Conservation (phyloP, 768 basidiomycete genomes). For the Xerocomus brunneocitrinus region DNA sequence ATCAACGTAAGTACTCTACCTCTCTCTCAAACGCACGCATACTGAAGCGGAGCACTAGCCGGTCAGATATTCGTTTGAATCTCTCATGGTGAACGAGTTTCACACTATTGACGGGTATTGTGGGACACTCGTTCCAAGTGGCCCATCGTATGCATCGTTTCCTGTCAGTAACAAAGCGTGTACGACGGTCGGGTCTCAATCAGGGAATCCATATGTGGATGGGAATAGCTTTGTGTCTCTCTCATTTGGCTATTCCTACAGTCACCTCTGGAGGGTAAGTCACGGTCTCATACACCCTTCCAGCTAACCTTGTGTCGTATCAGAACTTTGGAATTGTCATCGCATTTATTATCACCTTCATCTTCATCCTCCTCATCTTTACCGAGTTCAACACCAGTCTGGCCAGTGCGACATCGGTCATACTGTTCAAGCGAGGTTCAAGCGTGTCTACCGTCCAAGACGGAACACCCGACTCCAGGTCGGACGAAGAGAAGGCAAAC, state of each 20-base stretch:
- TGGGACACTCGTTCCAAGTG: constrained; percentile 54
- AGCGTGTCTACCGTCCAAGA: constrained; percentile 15
- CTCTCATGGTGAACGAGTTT: constrained; percentile 79
- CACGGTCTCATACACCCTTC: background rate
- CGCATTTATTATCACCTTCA: constrained; percentile 59
- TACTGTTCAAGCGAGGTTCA: constrained; percentile 64
- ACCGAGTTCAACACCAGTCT: constrained; percentile 48
- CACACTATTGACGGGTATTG: constrained; percentile 60
- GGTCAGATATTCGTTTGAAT: constrained; percentile 63
- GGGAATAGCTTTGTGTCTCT: constrained; percentile 55
- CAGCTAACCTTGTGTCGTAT: background rate
- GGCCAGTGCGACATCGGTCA: constrained; percentile 37
- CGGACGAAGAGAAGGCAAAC: constrained; percentile 25
- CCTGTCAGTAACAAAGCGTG: constrained; percentile 69
- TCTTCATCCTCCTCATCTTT: constrained; percentile 51
- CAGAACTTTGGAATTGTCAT: constrained; percentile 68
- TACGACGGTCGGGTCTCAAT: constrained; percentile 56
- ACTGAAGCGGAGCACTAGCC: constrained; percentile 30
- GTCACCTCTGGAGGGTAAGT: constrained; percentile 48
- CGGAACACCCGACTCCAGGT: background rate
- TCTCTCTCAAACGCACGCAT: constrained; percentile 36
- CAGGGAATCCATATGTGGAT: constrained; percentile 55
- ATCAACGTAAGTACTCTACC: constrained; percentile 44
- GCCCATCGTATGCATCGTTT: constrained; percentile 56
- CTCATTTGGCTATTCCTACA: constrained; percentile 38